These are phyloP conservation scores for Hypoxylon sp. DNA, from an alignment of 2,329 filamentous ascomycete genomes.

Conservation along the genomic window DNA sequence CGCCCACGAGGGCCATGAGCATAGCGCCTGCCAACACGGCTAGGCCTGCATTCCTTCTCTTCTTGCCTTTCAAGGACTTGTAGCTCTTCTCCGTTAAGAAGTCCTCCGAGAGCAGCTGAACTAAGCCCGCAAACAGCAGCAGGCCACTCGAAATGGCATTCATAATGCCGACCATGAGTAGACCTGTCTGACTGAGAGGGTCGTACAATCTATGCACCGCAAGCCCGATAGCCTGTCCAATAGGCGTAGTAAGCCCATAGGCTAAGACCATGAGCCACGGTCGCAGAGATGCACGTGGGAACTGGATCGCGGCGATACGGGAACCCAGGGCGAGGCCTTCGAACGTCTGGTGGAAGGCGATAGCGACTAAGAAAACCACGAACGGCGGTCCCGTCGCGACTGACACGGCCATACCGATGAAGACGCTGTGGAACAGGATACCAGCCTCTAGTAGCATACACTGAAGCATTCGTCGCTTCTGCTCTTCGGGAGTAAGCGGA, in stretches of 20 bases:
- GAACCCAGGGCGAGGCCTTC: conserved; percentile 88
- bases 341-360: conserved; percentile 88
- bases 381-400: conserved; percentile 85
- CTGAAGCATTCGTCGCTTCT: conserved; percentile 77
- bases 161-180: conserved; percentile 88
- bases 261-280: conserved; percentile 88
- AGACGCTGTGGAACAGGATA: conserved; percentile 86
- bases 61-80: conserved; percentile 71
- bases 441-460: conserved; percentile 85
- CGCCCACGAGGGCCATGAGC: conserved; percentile 78
- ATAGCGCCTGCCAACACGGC: conserved; percentile 73
- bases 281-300: conserved; percentile 77
- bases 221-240: conserved; percentile 86
- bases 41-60: conserved; percentile 71
- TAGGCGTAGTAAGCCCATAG: conserved; percentile 81
- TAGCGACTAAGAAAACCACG: conserved; percentile 82
- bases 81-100: conserved; percentile 84
- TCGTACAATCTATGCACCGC: conserved; percentile 84
- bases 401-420: conserved; percentile 88
- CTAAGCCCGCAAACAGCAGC: conserved; percentile 83
- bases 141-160: conserved; percentile 87
- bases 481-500: conserved; percentile 64
- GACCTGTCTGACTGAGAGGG: conserved; percentile 78
- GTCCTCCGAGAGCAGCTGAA: conserved; percentile 87
- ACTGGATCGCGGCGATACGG: conserved; percentile 85